These are phyloP conservation scores for Leishmania amazonensis DNA, from an alignment of 208 protist genomes.

Conservation along the genomic window DNA sequence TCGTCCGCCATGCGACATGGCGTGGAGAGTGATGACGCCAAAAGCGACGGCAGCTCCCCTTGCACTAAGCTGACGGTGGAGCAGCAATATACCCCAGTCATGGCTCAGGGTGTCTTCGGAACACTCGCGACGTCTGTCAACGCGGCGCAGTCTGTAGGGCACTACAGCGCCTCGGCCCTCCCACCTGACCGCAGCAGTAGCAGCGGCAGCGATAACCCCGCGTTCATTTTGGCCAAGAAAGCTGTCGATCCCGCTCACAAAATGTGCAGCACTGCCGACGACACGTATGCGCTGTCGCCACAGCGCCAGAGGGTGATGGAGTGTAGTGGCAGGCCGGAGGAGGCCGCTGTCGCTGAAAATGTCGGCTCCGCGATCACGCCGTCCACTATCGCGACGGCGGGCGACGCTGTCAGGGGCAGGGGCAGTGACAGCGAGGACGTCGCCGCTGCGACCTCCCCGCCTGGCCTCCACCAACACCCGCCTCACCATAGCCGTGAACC, in stretches of 20 bases:
- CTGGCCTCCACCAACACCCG: neutral
- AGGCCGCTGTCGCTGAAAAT: neutral
- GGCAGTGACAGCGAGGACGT: neutral
- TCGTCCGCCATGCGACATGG: conserved; percentile 12
- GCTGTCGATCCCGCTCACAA: neutral
- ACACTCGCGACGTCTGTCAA: conserved; percentile 11
- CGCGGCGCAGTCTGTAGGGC: conserved; percentile 18
- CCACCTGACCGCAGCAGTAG: conserved; percentile 28
- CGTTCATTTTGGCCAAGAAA: neutral
- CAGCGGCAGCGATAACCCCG: conserved; percentile 1
- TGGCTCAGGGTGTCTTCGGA: conserved; percentile 8
- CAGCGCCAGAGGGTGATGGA: neutral
- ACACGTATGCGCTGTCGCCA: neutral
- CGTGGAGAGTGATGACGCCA: neutral
- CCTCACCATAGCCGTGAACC: neutral
- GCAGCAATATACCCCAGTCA: conserved; percentile 17
- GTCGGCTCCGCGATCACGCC: conserved; percentile 2
- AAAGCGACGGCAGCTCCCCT: neutral
- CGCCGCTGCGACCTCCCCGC: neutral
- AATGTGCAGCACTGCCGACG: neutral
- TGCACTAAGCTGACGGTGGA: conserved; percentile 12
- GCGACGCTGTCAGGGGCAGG: conserved; percentile 3
- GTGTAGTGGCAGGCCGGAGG: conserved; percentile 15
- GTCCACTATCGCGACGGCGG: neutral
- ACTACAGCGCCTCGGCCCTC: conserved; percentile 24